phyloP scores from a whole-genome alignment of 1,284 basidiomycete species.

The Albatrellus sp. region DNA sequence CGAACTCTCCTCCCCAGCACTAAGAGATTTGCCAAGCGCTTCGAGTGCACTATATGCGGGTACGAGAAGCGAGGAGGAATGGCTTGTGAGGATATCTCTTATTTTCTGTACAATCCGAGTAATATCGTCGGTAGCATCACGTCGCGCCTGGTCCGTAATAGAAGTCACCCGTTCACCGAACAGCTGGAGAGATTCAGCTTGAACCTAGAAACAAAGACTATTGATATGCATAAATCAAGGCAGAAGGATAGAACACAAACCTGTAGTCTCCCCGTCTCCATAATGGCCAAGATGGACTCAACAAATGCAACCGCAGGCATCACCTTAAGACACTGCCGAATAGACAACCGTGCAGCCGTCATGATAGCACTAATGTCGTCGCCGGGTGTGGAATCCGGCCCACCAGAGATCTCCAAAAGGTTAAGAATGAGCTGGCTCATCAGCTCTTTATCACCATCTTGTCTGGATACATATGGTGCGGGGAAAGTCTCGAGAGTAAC shows the following conservation, averaged over 20 bases:
- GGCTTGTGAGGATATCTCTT: slow-evolving; percentile 31
- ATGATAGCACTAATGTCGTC: slow-evolving; percentile 29
- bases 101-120: slow-evolving; percentile 39
- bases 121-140: slow-evolving; percentile 34
- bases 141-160: slow-evolving; percentile 47
- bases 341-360: slow-evolving; percentile 32
- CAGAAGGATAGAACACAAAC: slow-evolving; percentile 16
- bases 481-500: slow-evolving; percentile 24
- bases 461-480: slow-evolving; percentile 10
- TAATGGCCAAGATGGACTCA: slow-evolving; percentile 35
- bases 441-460: slow-evolving; percentile 5
- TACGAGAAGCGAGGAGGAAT: slow-evolving; percentile 26
- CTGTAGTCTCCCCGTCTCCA: slow-evolving; percentile 28
- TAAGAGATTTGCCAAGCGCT: slow-evolving; percentile 43
- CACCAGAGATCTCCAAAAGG: too few relatives aligned
- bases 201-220: slow-evolving; percentile 29
- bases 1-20: slow-evolving; percentile 52
- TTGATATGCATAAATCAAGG: neutral
- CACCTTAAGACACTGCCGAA: slow-evolving; percentile 38
- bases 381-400: slow-evolving; percentile 17
- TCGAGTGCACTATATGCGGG: slow-evolving; percentile 48
- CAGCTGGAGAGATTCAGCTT: slow-evolving; percentile 51
- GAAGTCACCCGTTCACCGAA: slow-evolving; percentile 53
- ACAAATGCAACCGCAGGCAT: slow-evolving; percentile 63
- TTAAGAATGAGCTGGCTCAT: too few relatives aligned